Evolutionary conservation across 495 filamentous ascomycete genomes (phyloP).

Genomic region (Friedmanniomyces simplex): DNA sequence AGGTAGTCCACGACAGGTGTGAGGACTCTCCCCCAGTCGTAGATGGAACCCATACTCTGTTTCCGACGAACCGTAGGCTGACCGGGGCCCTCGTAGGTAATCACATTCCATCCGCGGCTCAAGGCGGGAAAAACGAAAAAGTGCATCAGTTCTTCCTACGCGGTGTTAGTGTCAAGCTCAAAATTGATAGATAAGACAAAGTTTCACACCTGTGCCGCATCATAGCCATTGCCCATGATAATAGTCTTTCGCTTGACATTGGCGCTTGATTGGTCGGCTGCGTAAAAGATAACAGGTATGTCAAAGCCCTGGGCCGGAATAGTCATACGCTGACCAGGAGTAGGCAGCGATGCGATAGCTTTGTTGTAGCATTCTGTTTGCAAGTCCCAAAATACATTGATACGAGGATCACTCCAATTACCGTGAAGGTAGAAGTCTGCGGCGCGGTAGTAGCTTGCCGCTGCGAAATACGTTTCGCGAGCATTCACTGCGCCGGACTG

Average conservation of each 20-base stretch:
- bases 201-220: slow-evolving; percentile 35
- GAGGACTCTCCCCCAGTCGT: slow-evolving; percentile 40
- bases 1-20: slow-evolving; percentile 38
- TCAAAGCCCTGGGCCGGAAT: slow-evolving; percentile 27
- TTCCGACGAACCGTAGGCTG: slow-evolving; percentile 36
- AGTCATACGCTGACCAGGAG: slow-evolving; percentile 31
- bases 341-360: slow-evolving; percentile 23
- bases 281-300: slow-evolving; percentile 13
- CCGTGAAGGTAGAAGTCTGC: slow-evolving; percentile 40
- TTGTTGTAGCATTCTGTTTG: slow-evolving; percentile 8
- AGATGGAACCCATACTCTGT: slow-evolving; percentile 40
- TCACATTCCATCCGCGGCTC: slow-evolving; percentile 36
- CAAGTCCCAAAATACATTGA: slow-evolving; percentile 14
- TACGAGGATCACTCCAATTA: slow-evolving; percentile 29
- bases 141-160: slow-evolving; percentile 40
- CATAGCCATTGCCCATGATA: slow-evolving; percentile 35
- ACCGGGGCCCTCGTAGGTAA: slow-evolving; percentile 43
- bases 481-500: slow-evolving; percentile 5
- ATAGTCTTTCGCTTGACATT: slow-evolving; percentile 26
- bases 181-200: too few relatives aligned
- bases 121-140: slow-evolving; percentile 27
- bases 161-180: too few relatives aligned
- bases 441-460: slow-evolving; percentile 36
- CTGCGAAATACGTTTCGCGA: slow-evolving; percentile 30
- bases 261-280: neutral